Evolutionary conservation across 495 filamentous ascomycete genomes (phyloP).

Genomic region (Aspergillus bridgeri): DNA sequence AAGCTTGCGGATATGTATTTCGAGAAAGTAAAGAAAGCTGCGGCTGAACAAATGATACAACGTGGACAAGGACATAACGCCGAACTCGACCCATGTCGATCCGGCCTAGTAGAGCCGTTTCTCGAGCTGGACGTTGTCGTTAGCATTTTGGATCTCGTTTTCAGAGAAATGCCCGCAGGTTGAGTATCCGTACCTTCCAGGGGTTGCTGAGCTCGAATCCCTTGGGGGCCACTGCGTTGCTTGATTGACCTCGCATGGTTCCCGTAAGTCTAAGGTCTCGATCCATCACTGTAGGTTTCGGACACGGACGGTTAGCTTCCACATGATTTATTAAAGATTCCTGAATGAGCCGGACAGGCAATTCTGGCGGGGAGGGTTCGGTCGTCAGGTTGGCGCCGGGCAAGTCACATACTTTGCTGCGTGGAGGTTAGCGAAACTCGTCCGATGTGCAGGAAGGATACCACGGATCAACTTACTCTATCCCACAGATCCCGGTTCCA

Average conservation of each 20-base stretch:
- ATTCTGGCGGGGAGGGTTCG: not conserved
- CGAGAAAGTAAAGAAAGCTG: constrained; percentile 9
- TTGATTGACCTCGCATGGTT: constrained; percentile 76
- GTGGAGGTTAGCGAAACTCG: constrained; percentile 37
- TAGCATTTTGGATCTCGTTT: too few species aligned
- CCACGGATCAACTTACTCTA: constrained; percentile 56
- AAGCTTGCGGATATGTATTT: constrained; percentile 21
- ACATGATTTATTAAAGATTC: not conserved
- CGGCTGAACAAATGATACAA: constrained; percentile 15
- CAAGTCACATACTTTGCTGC: constrained; percentile 69
- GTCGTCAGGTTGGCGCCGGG: not conserved
- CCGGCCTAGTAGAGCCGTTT: constrained; percentile 39
- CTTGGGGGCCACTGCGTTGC: constrained; percentile 70
- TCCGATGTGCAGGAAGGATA: constrained; percentile 32
- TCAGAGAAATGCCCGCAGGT: too few species aligned
- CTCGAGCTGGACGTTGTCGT: constrained; percentile 27
- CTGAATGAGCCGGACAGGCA: not conserved
- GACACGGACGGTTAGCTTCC: constrained; percentile 16
- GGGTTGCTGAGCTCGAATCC: constrained; percentile 95
- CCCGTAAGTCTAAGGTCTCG: constrained; percentile 89
- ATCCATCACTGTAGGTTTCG: constrained; percentile 82
- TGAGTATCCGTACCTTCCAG: constrained; percentile 66
- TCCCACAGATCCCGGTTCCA: constrained; percentile 92
- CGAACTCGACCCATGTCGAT: constrained; percentile 5
- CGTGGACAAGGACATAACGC: constrained; percentile 9